Evolutionary conservation across 331 rosid species (phyloP).

Genomic region (Quercus phellos): DNA sequence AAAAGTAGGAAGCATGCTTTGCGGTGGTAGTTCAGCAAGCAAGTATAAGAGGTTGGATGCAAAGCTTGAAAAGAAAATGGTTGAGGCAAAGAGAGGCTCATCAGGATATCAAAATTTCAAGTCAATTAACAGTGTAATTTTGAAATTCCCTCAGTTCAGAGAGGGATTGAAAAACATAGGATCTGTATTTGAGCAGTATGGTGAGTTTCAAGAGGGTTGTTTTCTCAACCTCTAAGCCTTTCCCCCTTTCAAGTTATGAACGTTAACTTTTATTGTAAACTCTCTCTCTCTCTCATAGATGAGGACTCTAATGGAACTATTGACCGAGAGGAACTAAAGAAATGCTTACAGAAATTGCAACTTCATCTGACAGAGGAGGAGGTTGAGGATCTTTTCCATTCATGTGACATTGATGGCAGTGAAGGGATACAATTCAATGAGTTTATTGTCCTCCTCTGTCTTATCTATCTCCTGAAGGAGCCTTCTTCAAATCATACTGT

Average conservation of each 20-base stretch:
- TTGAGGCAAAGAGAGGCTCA: constrained; percentile 49
- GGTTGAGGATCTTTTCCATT: constrained; percentile 61
- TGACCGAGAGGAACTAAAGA: constrained; percentile 59
- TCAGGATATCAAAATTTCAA: constrained; percentile 44
- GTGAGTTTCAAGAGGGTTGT: constrained; percentile 38
- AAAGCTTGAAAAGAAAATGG: constrained; percentile 60
- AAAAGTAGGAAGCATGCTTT: constrained; percentile 53
- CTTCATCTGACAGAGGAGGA: constrained; percentile 58
- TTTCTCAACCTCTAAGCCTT: neutral
- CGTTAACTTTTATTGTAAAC: constrained; percentile 6
- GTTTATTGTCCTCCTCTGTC: constrained; percentile 83
- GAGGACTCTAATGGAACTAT: constrained; percentile 79
- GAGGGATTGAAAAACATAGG: constrained; percentile 55
- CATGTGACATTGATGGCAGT: constrained; percentile 80
- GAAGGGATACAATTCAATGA: constrained; percentile 81
- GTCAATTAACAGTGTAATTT: constrained; percentile 64
- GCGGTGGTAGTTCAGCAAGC: constrained; percentile 34
- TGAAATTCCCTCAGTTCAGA: constrained; percentile 71
- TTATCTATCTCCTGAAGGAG: constrained; percentile 67
- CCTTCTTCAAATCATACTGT: constrained; percentile 42
- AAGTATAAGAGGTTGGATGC: constrained; percentile 59
- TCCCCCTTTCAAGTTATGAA: neutral
- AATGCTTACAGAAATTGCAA: constrained; percentile 58
- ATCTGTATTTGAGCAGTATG: constrained; percentile 70
- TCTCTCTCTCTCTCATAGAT: constrained; percentile 39